A percentile compares a stretch with the other conserved stretches of the same genome.
phyloP scores from a whole-genome alignment of 1,284 basidiomycete species.

The Ganoderma lucidum region DNA sequence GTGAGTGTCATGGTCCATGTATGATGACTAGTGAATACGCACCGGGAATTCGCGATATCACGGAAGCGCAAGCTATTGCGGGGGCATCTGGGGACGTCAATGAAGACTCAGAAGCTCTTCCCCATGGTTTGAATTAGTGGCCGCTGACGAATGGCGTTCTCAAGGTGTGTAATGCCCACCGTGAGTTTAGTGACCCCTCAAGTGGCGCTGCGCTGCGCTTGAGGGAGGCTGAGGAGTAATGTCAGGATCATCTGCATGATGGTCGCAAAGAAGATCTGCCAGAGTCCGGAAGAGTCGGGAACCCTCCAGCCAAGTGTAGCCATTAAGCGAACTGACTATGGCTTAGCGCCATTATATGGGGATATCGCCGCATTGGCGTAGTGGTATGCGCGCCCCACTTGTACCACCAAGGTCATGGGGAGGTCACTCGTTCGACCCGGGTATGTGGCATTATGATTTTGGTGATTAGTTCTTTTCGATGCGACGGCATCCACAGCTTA shows the following conservation, averaged over 20 bases:
- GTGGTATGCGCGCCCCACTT: conserved; percentile 47
- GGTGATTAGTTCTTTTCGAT: conserved; percentile 1
- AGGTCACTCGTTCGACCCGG: conserved; percentile 46
- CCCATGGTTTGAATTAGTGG: not conserved
- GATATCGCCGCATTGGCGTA: conserved; percentile 42
- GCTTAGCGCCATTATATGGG: too few relatives aligned
- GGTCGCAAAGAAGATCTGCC: not conserved
- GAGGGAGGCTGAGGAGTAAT: not conserved
- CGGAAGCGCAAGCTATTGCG: not conserved
- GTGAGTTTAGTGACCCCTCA: not conserved
- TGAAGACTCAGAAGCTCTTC: not conserved
- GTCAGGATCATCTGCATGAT: not conserved
- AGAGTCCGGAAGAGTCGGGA: not conserved
- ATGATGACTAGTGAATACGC: not conserved
- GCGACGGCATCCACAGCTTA: too few relatives aligned
- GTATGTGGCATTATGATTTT: conserved; percentile 39
- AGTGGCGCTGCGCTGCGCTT: not conserved
- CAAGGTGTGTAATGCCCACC: not conserved
- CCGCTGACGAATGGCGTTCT: not conserved
- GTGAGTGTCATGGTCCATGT: conserved; percentile 9
- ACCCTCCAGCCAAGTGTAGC: not conserved
- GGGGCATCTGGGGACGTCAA: not conserved
- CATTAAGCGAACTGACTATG: not conserved
- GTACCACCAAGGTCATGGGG: conserved; percentile 38
- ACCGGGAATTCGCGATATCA: not conserved